phyloP scores from a whole-genome alignment of 2,329 filamentous ascomycete species.

The Penicillium expansum region DNA sequence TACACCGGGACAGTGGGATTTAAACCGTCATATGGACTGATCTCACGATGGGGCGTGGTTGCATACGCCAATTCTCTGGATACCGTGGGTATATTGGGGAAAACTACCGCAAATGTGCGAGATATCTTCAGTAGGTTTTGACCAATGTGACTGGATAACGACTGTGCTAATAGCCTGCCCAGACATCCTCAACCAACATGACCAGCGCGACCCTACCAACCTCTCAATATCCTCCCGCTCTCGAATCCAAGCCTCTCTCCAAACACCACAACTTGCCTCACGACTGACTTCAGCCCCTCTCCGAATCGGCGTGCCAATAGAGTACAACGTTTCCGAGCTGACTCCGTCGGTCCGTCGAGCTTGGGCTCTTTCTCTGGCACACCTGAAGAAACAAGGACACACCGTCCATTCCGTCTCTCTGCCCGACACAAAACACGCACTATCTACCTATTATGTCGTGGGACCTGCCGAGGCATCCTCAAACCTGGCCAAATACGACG shows the following conservation, averaged over 20 bases:
- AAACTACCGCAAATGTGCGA: conserved; percentile 52
- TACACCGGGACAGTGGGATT: conserved; percentile 82
- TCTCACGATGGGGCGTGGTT: conserved; percentile 82
- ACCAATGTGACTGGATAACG: neutral
- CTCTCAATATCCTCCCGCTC: conserved; percentile 57
- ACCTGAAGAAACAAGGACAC: conserved; percentile 64
- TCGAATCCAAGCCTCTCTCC: conserved; percentile 48
- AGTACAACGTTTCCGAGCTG: conserved; percentile 88
- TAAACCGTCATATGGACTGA: conserved; percentile 85
- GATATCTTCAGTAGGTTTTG: conserved; percentile 49
- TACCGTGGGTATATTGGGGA: conserved; percentile 75
- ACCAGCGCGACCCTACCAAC: conserved; percentile 72
- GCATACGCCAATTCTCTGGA: conserved; percentile 92
- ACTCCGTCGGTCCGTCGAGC: conserved; percentile 64
- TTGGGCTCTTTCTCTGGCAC: conserved; percentile 64
- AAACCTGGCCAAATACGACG: conserved; percentile 95
- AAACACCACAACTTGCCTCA: conserved; percentile 20
- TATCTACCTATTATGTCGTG: conserved; percentile 92
- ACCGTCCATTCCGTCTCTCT: conserved; percentile 73
- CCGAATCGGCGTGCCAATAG: conserved; percentile 60
- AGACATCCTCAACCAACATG: conserved; percentile 58
- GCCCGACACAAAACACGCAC: conserved; percentile 77
- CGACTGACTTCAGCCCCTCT: conserved; percentile 34
- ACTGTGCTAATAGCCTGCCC: conserved; percentile 10
- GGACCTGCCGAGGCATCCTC: conserved; percentile 94